Base-by-base conservation (phyloP, 345 rosid genomes). In the Ceriops tagal region DNA sequence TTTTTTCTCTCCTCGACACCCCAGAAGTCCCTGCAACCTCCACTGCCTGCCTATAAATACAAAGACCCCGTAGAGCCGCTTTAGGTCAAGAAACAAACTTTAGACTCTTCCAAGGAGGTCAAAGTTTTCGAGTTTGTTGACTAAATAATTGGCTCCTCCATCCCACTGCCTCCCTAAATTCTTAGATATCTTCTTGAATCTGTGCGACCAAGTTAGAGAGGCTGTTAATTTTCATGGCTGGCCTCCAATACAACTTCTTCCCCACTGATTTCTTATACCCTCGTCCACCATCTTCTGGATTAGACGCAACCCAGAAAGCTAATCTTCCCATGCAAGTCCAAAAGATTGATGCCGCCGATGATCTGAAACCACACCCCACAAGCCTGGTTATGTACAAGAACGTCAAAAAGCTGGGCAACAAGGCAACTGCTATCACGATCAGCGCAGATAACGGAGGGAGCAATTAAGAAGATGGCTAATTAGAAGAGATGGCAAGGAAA, bases 221-320 rank as follows among this genome's bases (percentile, higher is more conserved):
- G 28, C 7, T 24, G 8, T 56, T 24, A 56, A 11, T 27, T n/a
- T 34, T 66, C 49, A 82, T 83, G 86, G 86, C 86, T 10, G 82
- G 83, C 32, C 80, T 83, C 51, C 89, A 85, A 43, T 85, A 80
- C 68, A 72, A 79, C 60, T 85, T 85, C 47, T 85, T 85, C 66
- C 88, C 88, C 0, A 84, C 84, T 0, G 88, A 85, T 69, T 80
- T 81, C 77, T 84, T 67, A 60, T 84, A 84, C 70, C 88, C 88
- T 65, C 81, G 83, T 37, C 76, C 85, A 64, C 64, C 37, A 62
- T 18, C 74, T 4, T 30, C 46, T 10, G 24, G 21, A 28, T 69
- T 57, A 28, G 64, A 64, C 28, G 7, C 58, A 39, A 1, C 70
- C 3, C 53, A 56, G 62, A 67, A 67, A 67, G 9, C 61, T 3